Conservation (phyloP, 805 yeast genomes). For the Blastobotrys peoriensis region DNA sequence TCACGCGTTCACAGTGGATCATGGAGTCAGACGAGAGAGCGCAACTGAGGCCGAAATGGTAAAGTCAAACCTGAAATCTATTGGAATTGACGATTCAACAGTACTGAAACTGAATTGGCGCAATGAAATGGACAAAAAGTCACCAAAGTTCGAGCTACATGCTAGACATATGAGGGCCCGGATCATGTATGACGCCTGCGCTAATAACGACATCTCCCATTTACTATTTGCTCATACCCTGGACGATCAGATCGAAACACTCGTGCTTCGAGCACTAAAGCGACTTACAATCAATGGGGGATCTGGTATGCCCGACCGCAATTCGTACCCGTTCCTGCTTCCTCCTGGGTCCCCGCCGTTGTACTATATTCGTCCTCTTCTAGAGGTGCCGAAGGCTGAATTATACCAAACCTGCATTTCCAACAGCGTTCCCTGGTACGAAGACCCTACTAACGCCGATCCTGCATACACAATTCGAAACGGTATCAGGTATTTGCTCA, state of each 20-base stretch:
- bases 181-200: slow-evolving; percentile 39
- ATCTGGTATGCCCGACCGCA: slow-evolving; percentile 41
- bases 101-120: slow-evolving; percentile 29
- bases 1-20: slow-evolving; percentile 61
- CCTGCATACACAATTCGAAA: slow-evolving; percentile 53
- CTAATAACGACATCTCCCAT: slow-evolving; percentile 27
- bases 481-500: slow-evolving; percentile 36
- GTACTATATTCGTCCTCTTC: slow-evolving; percentile 46
- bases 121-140: not conserved
- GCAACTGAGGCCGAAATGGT: slow-evolving; percentile 44
- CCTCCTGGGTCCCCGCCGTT: slow-evolving; percentile 19
- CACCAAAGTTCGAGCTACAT: slow-evolving; percentile 45
- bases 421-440: slow-evolving; percentile 52
- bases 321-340: slow-evolving; percentile 18
- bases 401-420: slow-evolving; percentile 42
- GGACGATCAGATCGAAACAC: slow-evolving; percentile 72
- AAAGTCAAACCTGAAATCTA: slow-evolving; percentile 15
- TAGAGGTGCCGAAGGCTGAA: slow-evolving; percentile 39
- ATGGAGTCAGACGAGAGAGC: slow-evolving; percentile 47
- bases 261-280: slow-evolving; percentile 44
- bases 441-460: slow-evolving; percentile 60
- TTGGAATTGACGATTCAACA: slow-evolving; percentile 27
- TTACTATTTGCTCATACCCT: slow-evolving; percentile 60
- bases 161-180: slow-evolving; percentile 54
- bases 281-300: slow-evolving; percentile 53